Conservation (phyloP, 768 basidiomycete genomes). For the Hericium rajendrae region DNA sequence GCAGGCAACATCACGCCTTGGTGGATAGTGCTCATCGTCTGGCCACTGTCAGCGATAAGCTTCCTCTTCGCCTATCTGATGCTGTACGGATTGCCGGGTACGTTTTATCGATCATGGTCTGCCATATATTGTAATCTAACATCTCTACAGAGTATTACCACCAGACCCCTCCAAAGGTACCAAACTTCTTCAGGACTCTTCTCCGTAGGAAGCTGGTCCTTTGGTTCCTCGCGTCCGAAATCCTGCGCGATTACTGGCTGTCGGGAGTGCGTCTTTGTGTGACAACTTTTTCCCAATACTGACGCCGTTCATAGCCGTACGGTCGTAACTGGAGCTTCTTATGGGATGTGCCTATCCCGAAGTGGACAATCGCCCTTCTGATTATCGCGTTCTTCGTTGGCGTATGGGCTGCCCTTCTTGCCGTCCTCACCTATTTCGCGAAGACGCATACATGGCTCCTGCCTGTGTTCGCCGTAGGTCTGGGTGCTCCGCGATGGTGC, state of each 20-base stretch:
- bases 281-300: background rate
- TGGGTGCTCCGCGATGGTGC: constrained; percentile 93
- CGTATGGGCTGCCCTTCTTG: constrained; percentile 72
- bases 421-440: constrained; percentile 73
- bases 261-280: constrained; percentile 54
- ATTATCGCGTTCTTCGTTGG: constrained; percentile 79
- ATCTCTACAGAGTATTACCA: constrained; percentile 63
- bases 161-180: constrained; percentile 91
- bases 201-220: constrained; percentile 87
- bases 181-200: constrained; percentile 82
- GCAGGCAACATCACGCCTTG: constrained; percentile 58
- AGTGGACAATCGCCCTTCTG: constrained; percentile 76
- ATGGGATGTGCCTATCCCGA: constrained; percentile 75
- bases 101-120: constrained; percentile 13
- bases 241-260: constrained; percentile 88
- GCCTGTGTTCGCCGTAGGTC: constrained; percentile 90
- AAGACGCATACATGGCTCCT: constrained; percentile 95
- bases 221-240: constrained; percentile 90
- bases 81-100: constrained; percentile 80
- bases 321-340: constrained; percentile 94
- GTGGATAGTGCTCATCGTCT: constrained; percentile 75
- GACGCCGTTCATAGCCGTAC: constrained; percentile 49
- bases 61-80: constrained; percentile 75
- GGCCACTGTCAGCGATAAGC: constrained; percentile 73
- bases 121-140: background rate